Conservation (phyloP, 2,329 filamentous ascomycete genomes). For the Trichoderma gracile region DNA sequence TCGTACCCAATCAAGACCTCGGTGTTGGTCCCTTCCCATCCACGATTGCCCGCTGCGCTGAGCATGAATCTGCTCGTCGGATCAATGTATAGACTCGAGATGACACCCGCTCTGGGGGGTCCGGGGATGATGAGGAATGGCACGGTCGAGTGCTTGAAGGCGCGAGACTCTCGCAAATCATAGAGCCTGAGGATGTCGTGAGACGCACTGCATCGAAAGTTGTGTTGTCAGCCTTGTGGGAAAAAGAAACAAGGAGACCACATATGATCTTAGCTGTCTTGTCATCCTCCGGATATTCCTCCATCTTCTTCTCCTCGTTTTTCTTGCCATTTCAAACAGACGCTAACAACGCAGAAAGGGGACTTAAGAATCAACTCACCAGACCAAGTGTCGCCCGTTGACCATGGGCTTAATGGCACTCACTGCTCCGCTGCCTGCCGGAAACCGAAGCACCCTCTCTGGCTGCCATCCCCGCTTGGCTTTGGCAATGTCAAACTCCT, state of each 20-base stretch:
- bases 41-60: conserved; percentile 84
- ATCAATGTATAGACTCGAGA: conserved; percentile 83
- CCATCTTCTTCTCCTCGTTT: background rate
- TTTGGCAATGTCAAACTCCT: conserved; percentile 89
- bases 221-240: background rate
- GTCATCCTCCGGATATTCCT: background rate
- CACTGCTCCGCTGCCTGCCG: conserved; percentile 83
- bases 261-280: background rate
- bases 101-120: conserved; percentile 78
- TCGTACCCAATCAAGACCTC: conserved; percentile 95
- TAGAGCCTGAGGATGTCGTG: conserved; percentile 93
- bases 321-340: background rate
- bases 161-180: conserved; percentile 70
- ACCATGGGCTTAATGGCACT: conserved; percentile 88
- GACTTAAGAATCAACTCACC: conserved; percentile 46
- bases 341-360: background rate
- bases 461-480: conserved; percentile 66
- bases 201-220: conserved; percentile 63
- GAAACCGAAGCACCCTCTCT: conserved; percentile 81
- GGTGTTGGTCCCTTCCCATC: conserved; percentile 89
- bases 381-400: conserved; percentile 88
- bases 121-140: conserved; percentile 97
- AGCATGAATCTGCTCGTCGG: conserved; percentile 88
- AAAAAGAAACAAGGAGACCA: background rate
- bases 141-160: conserved; percentile 72